Conservation (phyloP, 1,139 yeast genomes). For the Candida pseudoviswanathii region DNA sequence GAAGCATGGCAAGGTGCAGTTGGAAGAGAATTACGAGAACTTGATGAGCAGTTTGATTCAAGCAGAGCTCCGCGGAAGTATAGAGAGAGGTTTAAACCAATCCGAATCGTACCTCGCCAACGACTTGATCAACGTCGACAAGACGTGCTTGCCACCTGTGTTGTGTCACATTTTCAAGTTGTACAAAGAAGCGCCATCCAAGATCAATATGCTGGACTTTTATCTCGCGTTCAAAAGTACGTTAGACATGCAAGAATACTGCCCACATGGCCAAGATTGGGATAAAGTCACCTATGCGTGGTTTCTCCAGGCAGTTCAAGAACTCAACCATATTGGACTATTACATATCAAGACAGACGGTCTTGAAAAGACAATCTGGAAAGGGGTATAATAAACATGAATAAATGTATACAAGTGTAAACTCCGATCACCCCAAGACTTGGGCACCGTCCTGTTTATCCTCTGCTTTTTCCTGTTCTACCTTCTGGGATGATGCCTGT, state of each 20-base stretch:
- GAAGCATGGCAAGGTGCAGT: slow-evolving; percentile 20
- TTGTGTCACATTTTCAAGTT: slow-evolving; percentile 63
- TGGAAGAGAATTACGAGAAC: slow-evolving; percentile 42
- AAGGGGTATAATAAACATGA: slow-evolving; percentile 27
- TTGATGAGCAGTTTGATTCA: slow-evolving; percentile 42
- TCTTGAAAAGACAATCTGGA: slow-evolving; percentile 49
- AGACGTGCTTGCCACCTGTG: slow-evolving; percentile 44
- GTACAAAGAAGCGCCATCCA: slow-evolving; percentile 78
- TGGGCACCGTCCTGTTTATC: background rate
- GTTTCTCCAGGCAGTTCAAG: slow-evolving; percentile 47
- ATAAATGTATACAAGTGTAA: background rate
- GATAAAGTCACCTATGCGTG: slow-evolving; percentile 39
- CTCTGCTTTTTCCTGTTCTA: slow-evolving; percentile 5
- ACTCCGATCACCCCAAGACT: background rate
- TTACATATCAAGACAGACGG: slow-evolving; percentile 47
- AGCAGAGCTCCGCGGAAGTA: slow-evolving; percentile 36
- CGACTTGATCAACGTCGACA: slow-evolving; percentile 18
- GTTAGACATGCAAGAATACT: slow-evolving; percentile 36
- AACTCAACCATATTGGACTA: slow-evolving; percentile 42
- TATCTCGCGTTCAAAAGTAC: slow-evolving; percentile 68
- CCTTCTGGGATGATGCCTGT: too few species aligned
- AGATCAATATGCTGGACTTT: slow-evolving; percentile 76
- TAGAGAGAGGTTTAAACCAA: slow-evolving; percentile 37
- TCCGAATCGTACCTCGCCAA: slow-evolving; percentile 31
- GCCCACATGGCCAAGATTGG: slow-evolving; percentile 34